Base-by-base conservation (phyloP, 805 yeast species). In the Sugiyamaella smithiae region DNA sequence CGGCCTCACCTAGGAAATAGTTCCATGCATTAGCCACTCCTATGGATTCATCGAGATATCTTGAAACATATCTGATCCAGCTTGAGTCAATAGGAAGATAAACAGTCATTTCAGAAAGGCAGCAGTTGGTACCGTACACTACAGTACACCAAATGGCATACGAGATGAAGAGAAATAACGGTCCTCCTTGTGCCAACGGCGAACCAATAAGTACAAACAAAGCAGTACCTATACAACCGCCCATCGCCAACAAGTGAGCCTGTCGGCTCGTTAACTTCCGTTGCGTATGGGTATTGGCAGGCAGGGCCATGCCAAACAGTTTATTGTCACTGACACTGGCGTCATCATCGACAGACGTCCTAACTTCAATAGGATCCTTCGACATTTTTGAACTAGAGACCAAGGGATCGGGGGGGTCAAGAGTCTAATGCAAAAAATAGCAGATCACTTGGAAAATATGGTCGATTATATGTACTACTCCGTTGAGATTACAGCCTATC, bases 191-290 rank as follows among this genome's bases (percentile, higher is more conserved):
- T 28, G 74, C 70, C 20, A 85, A 66, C 0, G 80, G 84, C 43
- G 71, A 66, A 11, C 88, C 88, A 48, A 84, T 82, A 17, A 86
- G 75, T 4, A 84, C 87, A 54, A 85, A 85, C 4, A 85, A 67
- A 8, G 86, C 90, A 1, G 90, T 82, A 33, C 93, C 93, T 54
- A 85, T 83, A 38, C 86, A 82, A 46, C 90, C 91, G 17, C 89
- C 87, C 23, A 86, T 81, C 7, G 88, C 84, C 52, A 86, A 80
- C 46, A 86, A 70, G 58, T 85, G 87, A 14, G 85, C 80, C 66
- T 88, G 95, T 50, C 95, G 72, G 46, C 81, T 79, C 51, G 72
- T 67, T 47, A 85, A 68, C 23, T 73, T 72, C 38, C 90, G 65
- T 19, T 35, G 38, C 20, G 38, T 35, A 17, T 35, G 17, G 19